Conservation (phyloP, 176 grass and related monocot genomes). For the Leersia perrieri region DNA sequence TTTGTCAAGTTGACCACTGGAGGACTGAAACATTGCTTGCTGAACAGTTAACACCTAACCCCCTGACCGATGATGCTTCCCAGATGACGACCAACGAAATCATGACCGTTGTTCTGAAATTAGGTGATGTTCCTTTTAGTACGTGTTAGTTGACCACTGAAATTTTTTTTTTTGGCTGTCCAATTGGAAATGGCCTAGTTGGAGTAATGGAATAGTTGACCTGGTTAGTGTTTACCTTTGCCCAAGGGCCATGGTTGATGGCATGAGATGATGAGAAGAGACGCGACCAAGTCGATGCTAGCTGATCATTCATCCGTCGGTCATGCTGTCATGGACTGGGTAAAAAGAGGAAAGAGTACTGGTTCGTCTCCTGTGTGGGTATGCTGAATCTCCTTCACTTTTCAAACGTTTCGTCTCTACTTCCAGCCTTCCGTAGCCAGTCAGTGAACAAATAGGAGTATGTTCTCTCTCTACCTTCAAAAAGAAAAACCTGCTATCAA, state of each 20-base stretch:
- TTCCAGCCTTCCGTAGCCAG: no score
- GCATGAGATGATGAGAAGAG: background rate
- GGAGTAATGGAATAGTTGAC: background rate
- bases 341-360: background rate
- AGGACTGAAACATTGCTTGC: background rate
- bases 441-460: no score
- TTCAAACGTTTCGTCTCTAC: background rate
- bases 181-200: background rate
- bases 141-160: background rate
- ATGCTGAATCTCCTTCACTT: background rate
- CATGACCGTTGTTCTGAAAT: background rate
- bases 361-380: no score
- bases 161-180: background rate
- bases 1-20: background rate
- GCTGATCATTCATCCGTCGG: background rate
- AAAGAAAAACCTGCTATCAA: no score
- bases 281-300: background rate
- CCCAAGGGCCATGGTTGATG: no score
- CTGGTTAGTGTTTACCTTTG: background rate
- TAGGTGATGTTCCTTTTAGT: background rate
- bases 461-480: no score
- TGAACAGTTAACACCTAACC: background rate
- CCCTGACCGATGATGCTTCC: background rate
- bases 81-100: background rate
- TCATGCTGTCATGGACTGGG: background rate